phyloP scores from a whole-genome alignment of 2,329 filamentous ascomycete genomes.

The Elsinoe fawcettii region DNA sequence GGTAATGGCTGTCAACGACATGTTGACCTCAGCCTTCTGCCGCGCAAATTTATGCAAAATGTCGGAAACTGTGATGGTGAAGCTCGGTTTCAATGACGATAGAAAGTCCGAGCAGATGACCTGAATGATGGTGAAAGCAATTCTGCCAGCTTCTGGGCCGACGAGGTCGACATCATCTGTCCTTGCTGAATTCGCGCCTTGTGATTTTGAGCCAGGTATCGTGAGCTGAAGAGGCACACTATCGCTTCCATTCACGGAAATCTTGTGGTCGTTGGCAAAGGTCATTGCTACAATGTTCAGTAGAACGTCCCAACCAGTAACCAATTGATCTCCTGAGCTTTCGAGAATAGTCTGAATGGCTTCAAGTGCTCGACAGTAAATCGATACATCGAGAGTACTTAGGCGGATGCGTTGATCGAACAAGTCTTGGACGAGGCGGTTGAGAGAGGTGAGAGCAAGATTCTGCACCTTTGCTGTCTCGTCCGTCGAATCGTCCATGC shows the following conservation, averaged over 20 bases:
- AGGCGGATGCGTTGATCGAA: conserved; percentile 25
- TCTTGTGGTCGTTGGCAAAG: conserved; percentile 45
- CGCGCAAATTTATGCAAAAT: conserved; percentile 83
- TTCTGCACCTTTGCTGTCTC: conserved; percentile 25
- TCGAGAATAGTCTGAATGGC: conserved; percentile 66
- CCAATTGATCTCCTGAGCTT: conserved; percentile 74
- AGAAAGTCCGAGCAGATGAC: conserved; percentile 94
- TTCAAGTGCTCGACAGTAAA: conserved; percentile 67
- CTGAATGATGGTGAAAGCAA: conserved; percentile 82
- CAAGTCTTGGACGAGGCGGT: conserved; percentile 37
- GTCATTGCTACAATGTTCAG: conserved; percentile 78
- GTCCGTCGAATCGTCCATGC: conserved; percentile 43
- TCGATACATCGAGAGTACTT: conserved; percentile 33
- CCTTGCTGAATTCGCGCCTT: not conserved
- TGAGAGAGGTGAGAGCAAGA: conserved; percentile 32
- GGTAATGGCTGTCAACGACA: conserved; percentile 85
- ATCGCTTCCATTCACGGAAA: not conserved
- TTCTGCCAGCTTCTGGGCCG: conserved; percentile 70
- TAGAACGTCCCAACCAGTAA: conserved; percentile 75
- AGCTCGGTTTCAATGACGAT: conserved; percentile 57
- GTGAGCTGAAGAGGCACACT: no score
- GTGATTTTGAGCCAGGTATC: not conserved
- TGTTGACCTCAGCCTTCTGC: conserved; percentile 87
- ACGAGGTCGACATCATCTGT: conserved; percentile 28
- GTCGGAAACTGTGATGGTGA: conserved; percentile 74